These are phyloP conservation scores for Acacia crassicarpa DNA, from an alignment of 306 rosid genomes.

Conservation along the genomic window DNA sequence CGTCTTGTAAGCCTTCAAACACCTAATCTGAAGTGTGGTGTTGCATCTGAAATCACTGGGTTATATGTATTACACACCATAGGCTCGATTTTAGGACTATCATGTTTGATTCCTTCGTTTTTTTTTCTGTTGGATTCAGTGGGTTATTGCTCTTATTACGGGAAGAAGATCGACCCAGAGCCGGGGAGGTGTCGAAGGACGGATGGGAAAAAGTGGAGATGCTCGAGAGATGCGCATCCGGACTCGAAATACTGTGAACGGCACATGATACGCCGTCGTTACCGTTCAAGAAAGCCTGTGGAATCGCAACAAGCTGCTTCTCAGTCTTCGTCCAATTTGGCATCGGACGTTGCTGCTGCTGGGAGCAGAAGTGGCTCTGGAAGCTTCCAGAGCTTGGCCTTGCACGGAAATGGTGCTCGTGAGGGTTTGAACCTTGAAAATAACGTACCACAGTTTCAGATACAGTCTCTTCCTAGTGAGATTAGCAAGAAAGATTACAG, in stretches of 20 bases:
- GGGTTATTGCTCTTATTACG: conserved; percentile 6
- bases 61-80: background rate
- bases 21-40: background rate
- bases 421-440: conserved; percentile 52
- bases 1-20: conserved; percentile 50
- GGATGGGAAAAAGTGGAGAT: conserved; percentile 5
- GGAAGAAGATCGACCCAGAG: conserved; percentile 9
- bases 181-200: background rate
- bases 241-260: conserved; percentile 27
- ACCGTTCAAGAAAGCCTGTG: conserved; percentile 88
- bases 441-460: conserved; percentile 48
- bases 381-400: conserved; percentile 58
- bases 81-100: background rate
- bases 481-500: conserved; percentile 68
- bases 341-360: conserved; percentile 40
- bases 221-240: conserved; percentile 6
- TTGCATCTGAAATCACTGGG: background rate
- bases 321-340: conserved; percentile 43
- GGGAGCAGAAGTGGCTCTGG: conserved; percentile 41
- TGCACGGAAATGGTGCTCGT: conserved; percentile 52
- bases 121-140: background rate
- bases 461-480: conserved; percentile 61
- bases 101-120: background rate
- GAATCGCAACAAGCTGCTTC: conserved; percentile 57
- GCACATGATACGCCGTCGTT: conserved; percentile 75